Evolutionary conservation across 371 early-diverging fungal genomes (phyloP), one percentile per base, ranked within the genome.

Genomic region (Funneliformis caledonium): DNA sequence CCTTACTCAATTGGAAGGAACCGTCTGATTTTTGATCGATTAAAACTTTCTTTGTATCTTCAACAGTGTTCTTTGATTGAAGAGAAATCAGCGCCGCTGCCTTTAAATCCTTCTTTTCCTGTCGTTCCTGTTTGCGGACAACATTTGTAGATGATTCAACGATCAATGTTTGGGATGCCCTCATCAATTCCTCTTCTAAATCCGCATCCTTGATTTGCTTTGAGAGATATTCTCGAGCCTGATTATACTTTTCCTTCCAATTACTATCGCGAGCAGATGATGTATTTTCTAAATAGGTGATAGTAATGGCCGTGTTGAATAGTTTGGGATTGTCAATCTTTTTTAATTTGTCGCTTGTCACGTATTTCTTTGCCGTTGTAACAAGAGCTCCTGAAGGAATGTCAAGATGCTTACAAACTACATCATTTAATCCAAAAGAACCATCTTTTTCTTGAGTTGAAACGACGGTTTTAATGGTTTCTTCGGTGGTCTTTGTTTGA

Each of bases 221-320:
- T 10, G 1, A 26, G 14, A 75, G 19, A 14, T 60, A 75, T 50
- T 37, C n/a, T 52, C 43, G 14, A 19, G 75, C 75, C 26, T 56
- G 11, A 7, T 75, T 60, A 48, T 60, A 33, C n/a, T 60, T 50
- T 11, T 56, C 75, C 33, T 59, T 16, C 75, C 75, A 75, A 33
- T 75, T 31, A 4, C 26, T 14, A 52, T 75, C 26, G 14, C 59
- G 43, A 59, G 22, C 9, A 26, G 60, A 16, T 6, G 75, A 22
- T 11, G 48, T 52, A 11, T 14, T 50, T 16, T 60, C 10, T 22
- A 50, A 42, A 42, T 75, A 75, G 33, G 33, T 16, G 11, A 56
- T 6, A 56, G 75, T 56, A 6, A 75, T 14, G 10, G 31, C 75
- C 8, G 75, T 75, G 6, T 14, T 14, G 19, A 19, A 52, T 52